Conservation (phyloP, 208 protist species). For the Leishmania gerbilli region DNA sequence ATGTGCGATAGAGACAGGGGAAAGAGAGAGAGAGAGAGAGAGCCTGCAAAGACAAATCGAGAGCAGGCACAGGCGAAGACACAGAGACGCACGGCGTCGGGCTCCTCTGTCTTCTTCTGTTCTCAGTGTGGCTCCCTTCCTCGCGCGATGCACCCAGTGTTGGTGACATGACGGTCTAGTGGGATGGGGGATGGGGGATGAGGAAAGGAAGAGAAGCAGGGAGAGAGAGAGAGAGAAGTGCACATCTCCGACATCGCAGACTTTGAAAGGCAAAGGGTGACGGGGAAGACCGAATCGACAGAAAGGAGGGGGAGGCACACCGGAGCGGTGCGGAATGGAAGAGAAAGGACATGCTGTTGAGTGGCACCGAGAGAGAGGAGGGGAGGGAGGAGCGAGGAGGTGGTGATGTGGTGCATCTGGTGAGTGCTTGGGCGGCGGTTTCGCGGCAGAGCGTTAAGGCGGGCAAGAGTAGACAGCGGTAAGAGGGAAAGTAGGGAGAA, state of each 20-base stretch:
- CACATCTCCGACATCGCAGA: not conserved
- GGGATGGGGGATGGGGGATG: not conserved
- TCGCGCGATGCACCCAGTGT: not conserved
- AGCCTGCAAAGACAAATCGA: not conserved
- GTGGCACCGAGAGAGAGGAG: not conserved
- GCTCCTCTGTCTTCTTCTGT: not conserved
- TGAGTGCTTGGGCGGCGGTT: too few species aligned
- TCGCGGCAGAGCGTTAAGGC: not conserved
- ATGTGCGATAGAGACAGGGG: not conserved
- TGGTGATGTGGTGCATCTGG: not conserved
- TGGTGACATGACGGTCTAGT: not conserved
- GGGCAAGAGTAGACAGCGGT: not conserved
- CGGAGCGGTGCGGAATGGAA: not conserved
- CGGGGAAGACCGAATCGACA: not conserved
- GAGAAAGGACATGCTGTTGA: not conserved
- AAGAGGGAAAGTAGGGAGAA: not conserved
- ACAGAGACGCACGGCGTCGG: not conserved
- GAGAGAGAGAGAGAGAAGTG: not conserved
- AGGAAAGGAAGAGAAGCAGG: not conserved
- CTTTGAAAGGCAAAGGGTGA: not conserved
- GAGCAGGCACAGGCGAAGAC: not conserved
- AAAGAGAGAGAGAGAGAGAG: not conserved
- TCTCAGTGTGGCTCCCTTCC: not conserved
- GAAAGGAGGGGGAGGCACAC: not conserved
- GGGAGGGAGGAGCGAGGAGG: not conserved